Percentiles rank a stretch among this genome's conserved stretches.
phyloP scores from a whole-genome alignment of 2,329 filamentous ascomycete species.

The Pestalotiopsis fici region DNA sequence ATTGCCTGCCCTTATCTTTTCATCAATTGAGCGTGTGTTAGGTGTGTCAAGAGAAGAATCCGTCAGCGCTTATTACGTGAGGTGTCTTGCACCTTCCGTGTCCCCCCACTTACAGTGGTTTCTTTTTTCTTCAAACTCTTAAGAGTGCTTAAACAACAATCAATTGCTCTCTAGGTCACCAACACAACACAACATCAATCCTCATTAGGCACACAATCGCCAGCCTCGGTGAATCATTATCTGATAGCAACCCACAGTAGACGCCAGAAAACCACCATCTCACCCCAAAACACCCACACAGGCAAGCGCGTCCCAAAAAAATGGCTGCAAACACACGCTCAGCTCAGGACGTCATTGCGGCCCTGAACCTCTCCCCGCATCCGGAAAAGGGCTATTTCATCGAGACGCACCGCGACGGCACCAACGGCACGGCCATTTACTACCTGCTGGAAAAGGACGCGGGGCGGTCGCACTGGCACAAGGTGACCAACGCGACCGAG shows the following conservation, averaged over 20 bases:
- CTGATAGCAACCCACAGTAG: neutral
- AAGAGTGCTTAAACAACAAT: neutral
- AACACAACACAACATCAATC: too few species aligned
- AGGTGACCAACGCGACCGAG: conserved; percentile 45
- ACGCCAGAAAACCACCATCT: neutral
- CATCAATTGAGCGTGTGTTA: neutral
- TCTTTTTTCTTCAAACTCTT: neutral
- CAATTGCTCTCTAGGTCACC: neutral
- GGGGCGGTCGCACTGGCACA: conserved; percentile 50
- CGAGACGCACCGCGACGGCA: conserved; percentile 47
- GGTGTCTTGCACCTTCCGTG: neutral
- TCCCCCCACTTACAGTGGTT: neutral
- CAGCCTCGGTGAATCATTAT: neutral
- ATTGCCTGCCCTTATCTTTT: neutral
- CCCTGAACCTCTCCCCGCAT: conserved; percentile 43
- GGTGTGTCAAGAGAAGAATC: neutral
- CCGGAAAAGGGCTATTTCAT: conserved; percentile 50
- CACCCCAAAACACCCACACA: neutral
- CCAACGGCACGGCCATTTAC: conserved; percentile 51
- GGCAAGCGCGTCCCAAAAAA: conserved; percentile 11
- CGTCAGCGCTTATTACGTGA: neutral
- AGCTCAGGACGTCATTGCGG: conserved; percentile 42
- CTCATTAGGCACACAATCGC: neutral
- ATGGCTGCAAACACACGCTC: conserved; percentile 30
- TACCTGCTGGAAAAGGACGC: conserved; percentile 48